These are phyloP conservation scores for Corymbia citriodora DNA, from an alignment of 441 rosid genomes.

Conservation along the genomic window DNA sequence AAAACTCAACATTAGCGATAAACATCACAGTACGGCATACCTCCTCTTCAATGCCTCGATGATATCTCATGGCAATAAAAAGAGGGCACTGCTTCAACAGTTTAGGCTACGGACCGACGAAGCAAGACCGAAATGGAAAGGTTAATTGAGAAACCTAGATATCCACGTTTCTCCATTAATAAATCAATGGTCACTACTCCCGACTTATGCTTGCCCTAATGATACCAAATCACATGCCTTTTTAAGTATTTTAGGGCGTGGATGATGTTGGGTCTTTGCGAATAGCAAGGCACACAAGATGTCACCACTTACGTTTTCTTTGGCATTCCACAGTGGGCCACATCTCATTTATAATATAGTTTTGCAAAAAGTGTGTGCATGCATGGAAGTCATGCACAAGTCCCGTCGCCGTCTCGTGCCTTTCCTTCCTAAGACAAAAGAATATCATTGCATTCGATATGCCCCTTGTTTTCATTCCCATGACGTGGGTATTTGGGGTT, in stretches of 20 bases:
- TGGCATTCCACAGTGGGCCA: neutral
- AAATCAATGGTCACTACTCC: neutral
- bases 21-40: neutral
- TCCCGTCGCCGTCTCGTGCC: neutral
- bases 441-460: neutral
- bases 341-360: neutral
- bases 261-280: neutral
- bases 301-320: neutral
- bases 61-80: neutral
- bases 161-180: neutral
- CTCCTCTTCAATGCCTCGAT: neutral
- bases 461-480: neutral
- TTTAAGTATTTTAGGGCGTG: neutral
- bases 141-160: neutral
- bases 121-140: neutral
- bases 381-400: neutral
- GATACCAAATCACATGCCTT: neutral
- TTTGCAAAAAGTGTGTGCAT: neutral
- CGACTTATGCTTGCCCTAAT: neutral
- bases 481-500: neutral
- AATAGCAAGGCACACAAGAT: neutral
- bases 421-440: neutral
- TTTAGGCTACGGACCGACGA: fast-evolving
- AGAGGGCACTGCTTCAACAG: neutral
- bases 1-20: neutral